Base-by-base conservation (phyloP, 495 filamentous ascomycete genomes). In the Hyaloscypha hepaticicola region DNA sequence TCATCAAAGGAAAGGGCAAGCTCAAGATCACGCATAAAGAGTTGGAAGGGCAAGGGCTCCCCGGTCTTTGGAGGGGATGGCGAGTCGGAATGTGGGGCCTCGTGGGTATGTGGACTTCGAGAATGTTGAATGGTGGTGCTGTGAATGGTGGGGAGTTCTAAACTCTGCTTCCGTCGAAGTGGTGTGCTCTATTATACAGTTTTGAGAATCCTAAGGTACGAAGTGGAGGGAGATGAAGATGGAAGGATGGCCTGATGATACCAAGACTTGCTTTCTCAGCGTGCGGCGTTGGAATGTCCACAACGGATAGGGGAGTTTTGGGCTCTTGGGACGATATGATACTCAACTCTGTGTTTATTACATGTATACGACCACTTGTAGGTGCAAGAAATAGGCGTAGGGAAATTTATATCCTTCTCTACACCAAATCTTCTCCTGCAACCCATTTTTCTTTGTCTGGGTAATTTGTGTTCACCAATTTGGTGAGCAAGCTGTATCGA, bases 61-160 rank as follows among this genome's bases (percentile, higher is more conserved):
- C 89, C 29, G 95, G 96, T 0, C 79, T 99, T 16, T 96, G 91
- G 82, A 83, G 95, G 53, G 95, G 95, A 16, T 99, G 95, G 95
- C 88, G 91, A 71, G 88, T 97, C 21, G 93, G 93, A 11, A 91
- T 96, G 84, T 98, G 95, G 95, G 94, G 93, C 0, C 78, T 97
- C 61, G 88, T 94, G 19, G 94, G 63, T 1, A 53, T 65, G 55
- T 65, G 63, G 63, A 33, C 26, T 16, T 29, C 55, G 24, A 59
- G 63, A 50, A 48, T 55, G 22, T 55, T 65, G 28, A 65, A 55
- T 41, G 63, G 55, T 52, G 28, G 63, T 27, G 61, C 31, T 45
- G 38, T 45, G 8, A 48, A 26, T 41, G 55, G 55, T 24, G 63
- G 63, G 24, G 63, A 65, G 26, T 65, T 65, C 31, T 65, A 28